Conservation (phyloP, 768 basidiomycete genomes). For the Coprinellus micaceus region DNA sequence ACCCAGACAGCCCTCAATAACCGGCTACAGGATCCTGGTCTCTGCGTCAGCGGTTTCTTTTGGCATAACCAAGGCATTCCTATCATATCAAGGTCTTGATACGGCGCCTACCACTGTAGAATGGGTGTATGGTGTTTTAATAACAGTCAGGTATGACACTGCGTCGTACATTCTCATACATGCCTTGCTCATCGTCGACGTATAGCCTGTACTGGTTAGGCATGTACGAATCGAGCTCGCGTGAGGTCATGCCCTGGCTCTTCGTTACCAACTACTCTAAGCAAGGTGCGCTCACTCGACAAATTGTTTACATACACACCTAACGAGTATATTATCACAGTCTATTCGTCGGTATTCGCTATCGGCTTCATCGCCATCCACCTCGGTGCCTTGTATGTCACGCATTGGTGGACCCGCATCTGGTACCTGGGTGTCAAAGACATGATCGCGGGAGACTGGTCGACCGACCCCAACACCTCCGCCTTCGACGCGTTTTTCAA, state of each 20-base stretch:
- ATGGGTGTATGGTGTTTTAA: constrained; percentile 10
- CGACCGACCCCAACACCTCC: neutral
- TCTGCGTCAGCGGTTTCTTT: neutral
- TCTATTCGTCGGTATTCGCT: neutral
- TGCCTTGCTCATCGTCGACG: neutral
- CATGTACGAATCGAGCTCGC: constrained; percentile 4
- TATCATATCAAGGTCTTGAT: constrained; percentile 1
- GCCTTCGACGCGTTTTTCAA: neutral
- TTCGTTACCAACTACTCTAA: constrained; percentile 2
- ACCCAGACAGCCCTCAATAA: constrained; percentile 8
- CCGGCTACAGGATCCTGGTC: constrained; percentile 11
- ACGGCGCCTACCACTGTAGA: constrained; percentile 9
- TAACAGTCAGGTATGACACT: constrained; percentile 2
- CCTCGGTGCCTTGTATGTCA: neutral
- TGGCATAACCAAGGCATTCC: constrained; percentile 9
- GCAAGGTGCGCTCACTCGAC: neutral
- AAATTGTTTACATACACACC: neutral
- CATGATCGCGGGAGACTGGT: neutral
- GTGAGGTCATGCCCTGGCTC: constrained; percentile 3
- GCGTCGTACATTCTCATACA: neutral
- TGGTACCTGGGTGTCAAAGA: neutral
- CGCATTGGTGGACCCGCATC: neutral
- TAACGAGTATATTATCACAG: neutral
- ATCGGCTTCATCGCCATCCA: neutral
- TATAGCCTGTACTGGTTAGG: constrained; percentile 6